Evolutionary conservation across 1,139 yeast species (phyloP), one percentile per base, ranked within the genome.

Genomic region (Hansenula sp.): DNA sequence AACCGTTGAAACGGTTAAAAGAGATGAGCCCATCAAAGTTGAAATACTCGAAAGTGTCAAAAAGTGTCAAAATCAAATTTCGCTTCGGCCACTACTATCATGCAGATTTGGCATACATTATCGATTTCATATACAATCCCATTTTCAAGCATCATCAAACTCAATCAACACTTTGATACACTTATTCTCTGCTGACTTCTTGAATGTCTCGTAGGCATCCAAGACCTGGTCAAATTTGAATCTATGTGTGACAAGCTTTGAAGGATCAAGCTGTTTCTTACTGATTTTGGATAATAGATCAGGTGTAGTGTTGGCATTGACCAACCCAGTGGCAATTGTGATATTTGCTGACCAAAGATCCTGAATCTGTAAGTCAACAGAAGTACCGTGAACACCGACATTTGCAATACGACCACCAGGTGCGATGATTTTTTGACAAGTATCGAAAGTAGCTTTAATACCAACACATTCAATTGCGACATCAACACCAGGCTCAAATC

Each of bases 171-270:
- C 66, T 52, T 73, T 73, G 52, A 73, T 71, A 36, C 75, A 73
- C 40, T 70, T 65, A 46, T 64, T 69, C 38, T 53, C 51, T 8
- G 66, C 60, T 12, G 77, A 73, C 38, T 71, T 60, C 20, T 61
- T 71, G 39, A 79, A 82, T 11, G 51, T 51, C 3, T 50, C 55
- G 36, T 53, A 53, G 13, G 56, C 55, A 50, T 77, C 64, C 50
- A 77, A 71, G 3, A 83, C 76, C 45, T 82, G 82, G 30, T 62
- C 57, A 50, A 79, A 72, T 50, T 72, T 68, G 68, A 73, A 80
- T 50, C 76, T 73, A 55, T 81, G 84, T 19, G 88, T 79, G 44
- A 79, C 78, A 57, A 82, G 68, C 25, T 65, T 59, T 2, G 68
- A 70, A 10, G 75, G 70, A 42, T 66, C 61, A 27, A 69, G 48